phyloP scores from a whole-genome alignment of 805 yeast genomes.

The Metschnikowia drakensbergensis region DNA sequence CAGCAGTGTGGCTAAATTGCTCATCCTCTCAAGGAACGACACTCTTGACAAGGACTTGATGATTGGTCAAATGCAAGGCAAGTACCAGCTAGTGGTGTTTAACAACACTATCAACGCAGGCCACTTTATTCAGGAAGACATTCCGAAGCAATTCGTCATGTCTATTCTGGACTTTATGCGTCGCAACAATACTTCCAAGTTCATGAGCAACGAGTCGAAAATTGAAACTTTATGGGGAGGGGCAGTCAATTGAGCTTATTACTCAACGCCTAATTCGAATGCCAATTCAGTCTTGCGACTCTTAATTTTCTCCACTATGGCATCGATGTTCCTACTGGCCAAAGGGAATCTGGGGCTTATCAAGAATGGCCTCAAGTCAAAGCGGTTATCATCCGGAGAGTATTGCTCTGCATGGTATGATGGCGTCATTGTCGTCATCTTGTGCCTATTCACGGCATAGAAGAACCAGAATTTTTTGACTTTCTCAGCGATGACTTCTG shows the following conservation, averaged over 20 bases:
- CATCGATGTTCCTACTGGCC: slow-evolving; percentile 87
- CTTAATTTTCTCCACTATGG: slow-evolving; percentile 56
- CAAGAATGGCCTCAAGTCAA: slow-evolving; percentile 92
- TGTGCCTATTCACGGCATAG: slow-evolving; percentile 94
- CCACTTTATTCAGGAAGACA: slow-evolving; percentile 94
- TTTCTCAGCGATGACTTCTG: slow-evolving; percentile 83
- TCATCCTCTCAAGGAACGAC: slow-evolving; percentile 86
- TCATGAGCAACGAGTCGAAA: slow-evolving; percentile 29
- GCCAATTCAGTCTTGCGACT: slow-evolving; percentile 31
- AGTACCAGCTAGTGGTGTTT: slow-evolving; percentile 82
- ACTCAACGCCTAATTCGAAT: slow-evolving; percentile 2
- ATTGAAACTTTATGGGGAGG: slow-evolving; percentile 39
- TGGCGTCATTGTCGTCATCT: slow-evolving; percentile 96
- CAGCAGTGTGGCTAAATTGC: slow-evolving; percentile 50
- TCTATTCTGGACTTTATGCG: slow-evolving; percentile 49
- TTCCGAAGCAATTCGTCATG: slow-evolving; percentile 62
- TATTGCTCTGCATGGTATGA: slow-evolving; percentile 97
- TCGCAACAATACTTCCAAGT: slow-evolving; percentile 37
- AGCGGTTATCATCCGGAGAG: slow-evolving; percentile 96
- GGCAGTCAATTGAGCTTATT: slow-evolving; percentile 5
- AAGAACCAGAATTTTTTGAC: slow-evolving; percentile 90
- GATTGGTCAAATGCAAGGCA: slow-evolving; percentile 98
- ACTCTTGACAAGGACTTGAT: slow-evolving; percentile 79
- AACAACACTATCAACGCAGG: slow-evolving; percentile 55
- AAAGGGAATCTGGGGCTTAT: slow-evolving; percentile 85